A percentile compares a stretch with the other conserved stretches of the same genome.
Conservation (phyloP, 2,329 filamentous ascomycete species). For the Grosmannia serpens region DNA sequence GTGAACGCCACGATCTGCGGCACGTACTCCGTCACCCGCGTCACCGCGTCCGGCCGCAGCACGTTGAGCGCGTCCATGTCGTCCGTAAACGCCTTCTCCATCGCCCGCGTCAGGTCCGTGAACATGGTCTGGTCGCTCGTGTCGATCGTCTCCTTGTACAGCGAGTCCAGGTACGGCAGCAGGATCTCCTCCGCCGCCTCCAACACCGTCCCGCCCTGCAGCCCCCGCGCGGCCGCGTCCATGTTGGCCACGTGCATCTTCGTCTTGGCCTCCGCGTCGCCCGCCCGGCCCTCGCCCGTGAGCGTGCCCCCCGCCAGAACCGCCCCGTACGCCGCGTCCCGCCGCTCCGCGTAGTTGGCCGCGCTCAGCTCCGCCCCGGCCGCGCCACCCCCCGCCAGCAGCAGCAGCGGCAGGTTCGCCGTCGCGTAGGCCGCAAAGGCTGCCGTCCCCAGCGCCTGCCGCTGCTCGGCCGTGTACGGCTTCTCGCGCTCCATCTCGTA, state of each 20-base stretch:
- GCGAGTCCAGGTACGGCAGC: constrained; percentile 50
- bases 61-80: constrained; percentile 58
- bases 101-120: constrained; percentile 51
- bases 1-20: constrained; percentile 51
- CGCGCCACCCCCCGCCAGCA: neutral
- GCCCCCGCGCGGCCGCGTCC: constrained; percentile 13
- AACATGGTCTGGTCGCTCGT: constrained; percentile 55
- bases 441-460: constrained; percentile 9
- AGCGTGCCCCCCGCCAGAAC: constrained; percentile 14
- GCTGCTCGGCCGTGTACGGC: constrained; percentile 10
- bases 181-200: constrained; percentile 50
- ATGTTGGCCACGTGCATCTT: constrained; percentile 17
- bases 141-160: constrained; percentile 44
- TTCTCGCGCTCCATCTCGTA: constrained; percentile 14
- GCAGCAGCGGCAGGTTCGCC: constrained; percentile 15
- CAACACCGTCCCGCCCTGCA: constrained; percentile 32
- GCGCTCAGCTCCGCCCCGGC: constrained; percentile 2
- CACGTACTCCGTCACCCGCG: constrained; percentile 57
- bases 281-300: constrained; percentile 11
- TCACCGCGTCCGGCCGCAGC: constrained; percentile 50
- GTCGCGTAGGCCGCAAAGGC: constrained; percentile 15
- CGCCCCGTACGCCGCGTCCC: constrained; percentile 13
- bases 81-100: constrained; percentile 55
- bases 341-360: constrained; percentile 11
- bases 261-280: constrained; percentile 16